Evolutionary conservation across 2,329 filamentous ascomycete genomes (phyloP).

Genomic region (Chaetomium sp.): DNA sequence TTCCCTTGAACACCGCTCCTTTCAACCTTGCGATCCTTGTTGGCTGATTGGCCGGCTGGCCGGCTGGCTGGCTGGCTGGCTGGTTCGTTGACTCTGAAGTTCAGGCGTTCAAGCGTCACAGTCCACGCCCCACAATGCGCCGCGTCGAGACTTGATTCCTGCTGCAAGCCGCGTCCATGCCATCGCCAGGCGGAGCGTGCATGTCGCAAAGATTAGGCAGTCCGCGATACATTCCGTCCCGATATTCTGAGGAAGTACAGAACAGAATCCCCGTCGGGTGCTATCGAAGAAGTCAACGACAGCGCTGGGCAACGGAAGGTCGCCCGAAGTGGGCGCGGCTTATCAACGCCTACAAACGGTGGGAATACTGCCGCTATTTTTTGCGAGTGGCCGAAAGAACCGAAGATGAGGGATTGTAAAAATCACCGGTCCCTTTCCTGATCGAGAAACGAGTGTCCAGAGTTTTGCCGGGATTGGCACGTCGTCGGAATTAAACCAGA

Average conservation of each 20-base stretch:
- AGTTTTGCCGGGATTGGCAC: conserved; percentile 3
- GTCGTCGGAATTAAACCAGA: conserved; percentile 5
- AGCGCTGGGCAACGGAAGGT: neutral
- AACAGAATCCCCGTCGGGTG: neutral
- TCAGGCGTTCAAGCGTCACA: conserved; percentile 10
- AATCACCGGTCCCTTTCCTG: neutral
- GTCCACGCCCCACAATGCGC: conserved; percentile 1
- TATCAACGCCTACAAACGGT: neutral
- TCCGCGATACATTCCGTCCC: neutral
- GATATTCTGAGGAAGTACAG: neutral
- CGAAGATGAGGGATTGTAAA: neutral
- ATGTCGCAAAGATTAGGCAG: conserved; percentile 3
- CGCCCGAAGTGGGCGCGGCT: neutral
- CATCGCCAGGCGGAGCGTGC: neutral
- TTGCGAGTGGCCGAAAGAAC: neutral
- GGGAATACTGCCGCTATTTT: conserved; percentile 22
- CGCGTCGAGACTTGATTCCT: neutral
- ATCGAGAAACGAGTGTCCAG: neutral
- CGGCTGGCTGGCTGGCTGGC: neutral
- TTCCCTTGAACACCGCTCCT: neutral
- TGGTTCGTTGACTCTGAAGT: neutral
- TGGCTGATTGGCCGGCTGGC: conserved; percentile 1
- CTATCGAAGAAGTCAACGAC: neutral
- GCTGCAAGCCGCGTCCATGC: neutral
- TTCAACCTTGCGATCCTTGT: neutral